Evolutionary conservation across 169 alveolate genomes (phyloP), one percentile per base, ranked within the genome.

Genomic region (Plasmodium cynomolgi): DNA sequence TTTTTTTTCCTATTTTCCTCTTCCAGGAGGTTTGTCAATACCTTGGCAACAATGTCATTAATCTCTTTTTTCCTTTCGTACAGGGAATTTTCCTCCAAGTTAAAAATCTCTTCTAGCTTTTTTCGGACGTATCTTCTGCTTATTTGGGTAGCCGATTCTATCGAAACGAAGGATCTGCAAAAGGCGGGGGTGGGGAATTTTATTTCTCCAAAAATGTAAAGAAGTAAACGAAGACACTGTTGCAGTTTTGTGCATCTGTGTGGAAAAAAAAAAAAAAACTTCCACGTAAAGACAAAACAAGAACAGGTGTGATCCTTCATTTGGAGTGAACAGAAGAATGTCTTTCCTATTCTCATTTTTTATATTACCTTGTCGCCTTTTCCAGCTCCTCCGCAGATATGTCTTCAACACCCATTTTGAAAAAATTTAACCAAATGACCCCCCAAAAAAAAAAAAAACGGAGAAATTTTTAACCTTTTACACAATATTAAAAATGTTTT

Each of bases 21-120:
- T 58, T 88, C 91, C 44, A 88, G 83, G 47, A 91, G 90, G 39
- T 72, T 83, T 83, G 75, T 91, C 56, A 91, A 37, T 47, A 91
- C 84, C n/a, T 83, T 82, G 31, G 75, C 56, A 54, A 91, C 77
- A 23, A 91, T 81, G n/a, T 91, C 95, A 74, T 91, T 91, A 72
- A 91, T 91, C 84, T 91, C 95, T 37, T 91, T 81, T 82, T 91
- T 91, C 75, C 95, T 81, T 58, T 91, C 92, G 41, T 81, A 56
- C 83, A 91, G 56, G 26, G 91, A 75, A 72, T 82, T 82, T 73
- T 91, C 92, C 39, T 91, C 84, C 56, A 91, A 91, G 37, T 91
- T 81, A 82, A 91, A 91, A 91, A 91, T 81, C 17, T 91, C 92
- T 56, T 91, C 95, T 26, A 91, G 62, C 83, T 91, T 81, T 91